Evolutionary conservation across 2,329 filamentous ascomycete genomes (phyloP).

Genomic region (Salinomyces thailandicus): DNA sequence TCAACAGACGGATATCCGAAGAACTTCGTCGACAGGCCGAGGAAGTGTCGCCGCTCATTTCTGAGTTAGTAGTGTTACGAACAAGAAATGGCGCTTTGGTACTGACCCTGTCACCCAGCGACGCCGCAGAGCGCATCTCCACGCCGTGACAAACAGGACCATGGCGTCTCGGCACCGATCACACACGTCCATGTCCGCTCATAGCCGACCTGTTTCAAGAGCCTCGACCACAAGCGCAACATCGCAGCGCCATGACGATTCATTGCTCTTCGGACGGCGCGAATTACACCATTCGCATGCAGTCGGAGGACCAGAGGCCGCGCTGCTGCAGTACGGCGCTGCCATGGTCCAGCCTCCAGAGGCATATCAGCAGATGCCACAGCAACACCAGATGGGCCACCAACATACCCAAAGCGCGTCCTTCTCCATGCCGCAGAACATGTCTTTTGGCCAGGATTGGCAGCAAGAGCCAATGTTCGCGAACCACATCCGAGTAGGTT

Average conservation of each 20-base stretch:
- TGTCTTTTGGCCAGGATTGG: conserved; percentile 16
- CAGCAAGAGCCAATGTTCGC: conserved; percentile 19
- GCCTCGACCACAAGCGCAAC: conserved; percentile 26
- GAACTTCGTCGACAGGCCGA: too few species aligned
- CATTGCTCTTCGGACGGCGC: conserved; percentile 10
- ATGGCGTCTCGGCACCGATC: conserved; percentile 13
- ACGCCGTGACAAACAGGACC: too few species aligned
- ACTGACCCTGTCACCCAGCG: not conserved
- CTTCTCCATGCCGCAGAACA: conserved; percentile 13
- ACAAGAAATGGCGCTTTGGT: not conserved
- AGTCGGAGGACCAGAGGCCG: conserved; percentile 17
- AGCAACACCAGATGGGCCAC: conserved; percentile 9
- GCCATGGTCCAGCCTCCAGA: conserved; percentile 16
- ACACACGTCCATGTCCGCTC: conserved; percentile 18
- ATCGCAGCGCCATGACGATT: conserved; percentile 19
- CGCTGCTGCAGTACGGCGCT: conserved; percentile 22
- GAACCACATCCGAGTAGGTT: conserved; percentile 18
- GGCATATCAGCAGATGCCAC: conserved; percentile 1
- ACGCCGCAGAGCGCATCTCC: too few species aligned
- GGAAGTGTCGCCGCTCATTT: too few species aligned
- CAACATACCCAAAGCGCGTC: conserved; percentile 14
- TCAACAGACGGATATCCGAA: too few species aligned
- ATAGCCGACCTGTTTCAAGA: conserved; percentile 22
- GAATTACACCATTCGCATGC: conserved; percentile 10
- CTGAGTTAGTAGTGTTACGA: too few species aligned